Conservation (phyloP, 768 basidiomycete genomes). For the Xerocomellus dryophilus region DNA sequence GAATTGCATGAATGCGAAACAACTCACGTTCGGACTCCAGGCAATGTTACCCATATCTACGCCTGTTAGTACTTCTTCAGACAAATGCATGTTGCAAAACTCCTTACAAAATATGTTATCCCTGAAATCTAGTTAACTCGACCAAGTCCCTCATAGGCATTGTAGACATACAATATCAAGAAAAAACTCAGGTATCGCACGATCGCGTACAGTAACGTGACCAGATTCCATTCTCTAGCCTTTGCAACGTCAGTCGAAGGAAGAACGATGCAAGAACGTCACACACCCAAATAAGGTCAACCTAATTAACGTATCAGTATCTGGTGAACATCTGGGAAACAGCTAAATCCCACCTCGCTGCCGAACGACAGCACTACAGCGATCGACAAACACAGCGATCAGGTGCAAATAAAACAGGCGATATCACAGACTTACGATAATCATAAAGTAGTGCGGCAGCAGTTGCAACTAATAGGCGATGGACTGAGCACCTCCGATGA, state of each 20-base stretch:
- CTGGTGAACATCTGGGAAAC: neutral
- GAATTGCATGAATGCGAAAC: neutral
- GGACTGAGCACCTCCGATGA: neutral
- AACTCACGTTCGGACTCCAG: slow-evolving; percentile 14
- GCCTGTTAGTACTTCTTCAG: neutral
- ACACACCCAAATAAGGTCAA: slow-evolving; percentile 21
- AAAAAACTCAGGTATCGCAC: slow-evolving; percentile 21
- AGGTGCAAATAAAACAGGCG: neutral
- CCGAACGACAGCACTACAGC: slow-evolving; percentile 11
- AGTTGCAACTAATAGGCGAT: slow-evolving; percentile 8
- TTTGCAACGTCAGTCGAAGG: neutral
- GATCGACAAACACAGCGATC: neutral
- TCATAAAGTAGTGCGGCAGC: slow-evolving; percentile 14
- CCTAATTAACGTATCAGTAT: slow-evolving; percentile 5
- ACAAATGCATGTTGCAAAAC: neutral
- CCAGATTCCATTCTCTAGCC: slow-evolving; percentile 15
- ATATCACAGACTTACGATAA: slow-evolving; percentile 8
- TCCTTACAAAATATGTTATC: slow-evolving; percentile 9
- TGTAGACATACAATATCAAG: slow-evolving; percentile 8
- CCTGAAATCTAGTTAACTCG: slow-evolving; percentile 3
- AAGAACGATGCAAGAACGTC: neutral
- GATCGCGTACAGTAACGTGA: slow-evolving; percentile 17
- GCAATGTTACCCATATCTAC: neutral
- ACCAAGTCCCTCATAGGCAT: neutral
- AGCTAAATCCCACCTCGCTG: slow-evolving; percentile 7